Evolutionary conservation across 108 stramenopile species (phyloP), one percentile per base, ranked within the genome.

Genomic region (Stephanodiscus triporus): DNA sequence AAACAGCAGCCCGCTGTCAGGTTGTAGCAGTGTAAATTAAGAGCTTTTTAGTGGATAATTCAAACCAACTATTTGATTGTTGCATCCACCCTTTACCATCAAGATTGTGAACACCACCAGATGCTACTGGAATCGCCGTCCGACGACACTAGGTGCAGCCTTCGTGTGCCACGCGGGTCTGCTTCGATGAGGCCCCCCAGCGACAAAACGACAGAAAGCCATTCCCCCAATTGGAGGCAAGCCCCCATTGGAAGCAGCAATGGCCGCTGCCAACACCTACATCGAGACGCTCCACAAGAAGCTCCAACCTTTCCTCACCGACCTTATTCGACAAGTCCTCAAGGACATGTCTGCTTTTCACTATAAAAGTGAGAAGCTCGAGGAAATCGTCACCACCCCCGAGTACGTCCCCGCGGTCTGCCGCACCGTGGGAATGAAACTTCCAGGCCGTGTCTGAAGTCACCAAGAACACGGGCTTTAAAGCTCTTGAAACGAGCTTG

Each of bases 181-280:
- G 19, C 48, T 6, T 49, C 48, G 48, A 49, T 2, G 48, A 49
- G 13, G 2, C 19, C 19, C 3, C 48, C 19, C 2, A 49, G 48
- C 19, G 6, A 2, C 19, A 6, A 49, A 49, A 6, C 6, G 2
- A 6, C 48, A 49, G 48, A 49, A 49, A 6, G 6, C 48, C 48
- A 49, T 53, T 8, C 51, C 17, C 20, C 51, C 51, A 53, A 53
- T n/a, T 1, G 1, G 51, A 20, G 51, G 51, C 8, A 53, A 53
- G 20, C 8, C 51, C 24, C 51, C 51, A 20, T 53, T 53, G 51
- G 51, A 53, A 53, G 51, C 51, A 53, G 51, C 51, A 53, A 53
- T 53, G 51, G 51, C 51, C 19, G 51, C 51, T 53, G 51, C 51
- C 51, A 53, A 3, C 20, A 53, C 51, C 51, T 53, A 53, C 9